Evolutionary conservation across 179 eudicot species (phyloP), one percentile per base, ranked within the genome.

Genomic region (Beta macrorhiza): DNA sequence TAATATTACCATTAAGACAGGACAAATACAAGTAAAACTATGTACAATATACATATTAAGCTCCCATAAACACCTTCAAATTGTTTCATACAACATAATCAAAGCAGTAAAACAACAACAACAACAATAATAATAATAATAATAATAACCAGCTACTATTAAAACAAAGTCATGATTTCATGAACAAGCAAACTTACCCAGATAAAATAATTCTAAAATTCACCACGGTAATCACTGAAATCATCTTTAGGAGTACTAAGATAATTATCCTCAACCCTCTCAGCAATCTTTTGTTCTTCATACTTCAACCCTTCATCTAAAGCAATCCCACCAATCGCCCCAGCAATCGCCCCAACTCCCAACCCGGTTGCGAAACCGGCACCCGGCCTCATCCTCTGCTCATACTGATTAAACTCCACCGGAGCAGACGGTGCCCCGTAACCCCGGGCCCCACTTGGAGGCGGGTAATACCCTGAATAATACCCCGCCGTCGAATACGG

Each of bases 391-490:
- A 63, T 77, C 88, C 81, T 87, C 82, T 25, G 53, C 55, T 81
- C 83, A 22, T 65, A 75, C 11, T 63, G 90, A 59, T 79, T 47
- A 45, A 72, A 82, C 45, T 90, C 97, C 55, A 91, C 90, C 1
- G 97, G 97, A 4, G 97, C 97, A 19, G 91, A 88, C 2, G 97
- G 95, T 67, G 89, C 89, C 0, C 91, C 90, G 5, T 83, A 85
- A 11, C 49, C 37, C 67, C 78, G 20, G 64, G 52, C 47, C 65
- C 52, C 78, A 37, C 29, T 37, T 25, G 76, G 80, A 7, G 92
- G 80, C 7, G 92, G 51, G 84, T 85, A 89, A 37, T 84, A 88
- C 17, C 88, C 87, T 0, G 89, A 20, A 74, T 85, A 87, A 65
- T 88, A 91, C 13, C 91, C 87, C 29, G 83, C 87, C 20, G 83